A percentile compares a stretch with the other conserved stretches of the same genome.
phyloP scores from a whole-genome alignment of 768 basidiomycete genomes.

The Lactifluus rugatus region DNA sequence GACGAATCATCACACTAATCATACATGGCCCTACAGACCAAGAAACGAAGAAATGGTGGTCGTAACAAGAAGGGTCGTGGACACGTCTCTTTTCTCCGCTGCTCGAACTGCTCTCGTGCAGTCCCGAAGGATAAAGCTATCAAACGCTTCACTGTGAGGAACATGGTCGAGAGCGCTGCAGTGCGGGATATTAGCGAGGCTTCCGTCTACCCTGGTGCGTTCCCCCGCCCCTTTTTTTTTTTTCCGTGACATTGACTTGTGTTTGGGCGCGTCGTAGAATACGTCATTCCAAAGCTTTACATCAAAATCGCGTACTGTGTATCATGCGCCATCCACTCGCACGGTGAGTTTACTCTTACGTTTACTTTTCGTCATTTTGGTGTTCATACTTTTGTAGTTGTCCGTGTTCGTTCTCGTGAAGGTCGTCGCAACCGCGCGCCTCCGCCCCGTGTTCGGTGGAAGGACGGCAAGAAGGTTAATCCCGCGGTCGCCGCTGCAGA shows the following conservation, averaged over 20 bases:
- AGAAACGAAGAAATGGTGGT: conserved; percentile 98
- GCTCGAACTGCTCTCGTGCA: conserved; percentile 98
- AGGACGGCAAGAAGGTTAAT: conserved; percentile 93
- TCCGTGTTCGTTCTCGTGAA: conserved; percentile 94
- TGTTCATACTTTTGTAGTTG: conserved; percentile 44
- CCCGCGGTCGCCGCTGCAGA: conserved; percentile 90
- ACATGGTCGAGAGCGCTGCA: conserved; percentile 99
- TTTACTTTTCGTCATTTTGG: background rate
- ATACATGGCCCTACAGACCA: conserved; percentile 51
- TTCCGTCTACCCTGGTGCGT: conserved; percentile 80
- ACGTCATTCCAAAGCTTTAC: conserved; percentile 93
- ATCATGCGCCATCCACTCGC: conserved; percentile 98
- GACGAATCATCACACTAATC: conserved; percentile 16
- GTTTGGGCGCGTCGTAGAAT: conserved; percentile 47
- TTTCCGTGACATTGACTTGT: background rate
- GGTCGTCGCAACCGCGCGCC: conserved; percentile 96
- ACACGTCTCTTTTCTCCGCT: conserved; percentile 89
- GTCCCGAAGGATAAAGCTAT: conserved; percentile 99
- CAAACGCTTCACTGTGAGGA: conserved; percentile 98
- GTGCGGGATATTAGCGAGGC: conserved; percentile 97
- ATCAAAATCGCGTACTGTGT: conserved; percentile 99
- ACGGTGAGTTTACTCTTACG: conserved; percentile 48
- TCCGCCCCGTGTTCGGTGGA: conserved; percentile 92
- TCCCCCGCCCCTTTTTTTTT: background rate
- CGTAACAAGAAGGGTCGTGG: conserved; percentile 99